Percentiles rank a stretch among this genome's conserved stretches.
Evolutionary conservation across 2,329 filamentous ascomycete genomes (phyloP).

Genomic region (Cladosporium cucumerinum): DNA sequence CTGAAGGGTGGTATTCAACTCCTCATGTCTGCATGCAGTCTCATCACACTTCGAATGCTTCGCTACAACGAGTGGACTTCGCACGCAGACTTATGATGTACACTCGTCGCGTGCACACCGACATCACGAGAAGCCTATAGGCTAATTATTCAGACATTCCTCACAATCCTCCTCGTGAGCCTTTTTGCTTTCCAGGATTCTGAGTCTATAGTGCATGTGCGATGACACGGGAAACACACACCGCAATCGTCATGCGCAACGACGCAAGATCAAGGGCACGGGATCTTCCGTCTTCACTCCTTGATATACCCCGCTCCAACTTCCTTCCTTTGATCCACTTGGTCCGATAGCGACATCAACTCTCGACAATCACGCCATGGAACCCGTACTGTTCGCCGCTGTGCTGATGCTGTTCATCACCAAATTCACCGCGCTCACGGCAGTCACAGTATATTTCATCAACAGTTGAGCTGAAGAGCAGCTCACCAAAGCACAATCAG

Average conservation of each 20-base stretch:
- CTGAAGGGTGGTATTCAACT: not conserved
- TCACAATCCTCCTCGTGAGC: not conserved
- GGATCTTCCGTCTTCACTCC: not conserved
- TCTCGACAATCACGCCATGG: constrained; percentile 20
- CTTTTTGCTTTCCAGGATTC: not conserved
- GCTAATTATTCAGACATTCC: not conserved
- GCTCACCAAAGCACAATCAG: no score
- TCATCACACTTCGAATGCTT: not conserved
- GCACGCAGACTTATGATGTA: not conserved
- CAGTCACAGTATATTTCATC: constrained; percentile 17
- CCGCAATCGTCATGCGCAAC: not conserved
- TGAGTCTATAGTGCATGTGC: not conserved
- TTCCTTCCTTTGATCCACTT: not conserved
- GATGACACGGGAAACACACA: not conserved
- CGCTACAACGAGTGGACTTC: not conserved
- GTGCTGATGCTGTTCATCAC: constrained; percentile 22
- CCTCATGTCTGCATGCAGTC: not conserved
- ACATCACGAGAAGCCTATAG: not conserved
- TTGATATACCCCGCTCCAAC: not conserved
- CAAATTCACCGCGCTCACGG: constrained; percentile 20
- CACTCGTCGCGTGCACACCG: not conserved
- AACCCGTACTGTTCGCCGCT: constrained; percentile 17
- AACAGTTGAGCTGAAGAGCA: constrained; percentile 10
- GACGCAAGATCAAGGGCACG: not conserved
- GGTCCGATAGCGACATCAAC: not conserved